A percentile compares a stretch with the other conserved stretches of the same genome.
Evolutionary conservation across 768 basidiomycete species (phyloP).

Genomic region (Xerocomellus intermedius): DNA sequence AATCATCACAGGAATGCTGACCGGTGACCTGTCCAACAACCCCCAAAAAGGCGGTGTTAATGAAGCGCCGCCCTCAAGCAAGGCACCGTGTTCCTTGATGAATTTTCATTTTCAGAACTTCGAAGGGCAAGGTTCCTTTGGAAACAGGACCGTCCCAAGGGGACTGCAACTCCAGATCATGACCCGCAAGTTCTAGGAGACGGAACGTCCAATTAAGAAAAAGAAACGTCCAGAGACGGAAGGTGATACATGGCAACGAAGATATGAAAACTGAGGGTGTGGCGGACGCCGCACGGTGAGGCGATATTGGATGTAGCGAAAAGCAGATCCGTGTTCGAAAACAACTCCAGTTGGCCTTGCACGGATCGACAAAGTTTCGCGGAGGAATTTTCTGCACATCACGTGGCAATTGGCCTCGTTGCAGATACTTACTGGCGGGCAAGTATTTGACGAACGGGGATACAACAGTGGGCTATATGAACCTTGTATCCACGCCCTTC

Average conservation of each 20-base stretch:
- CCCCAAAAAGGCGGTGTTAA: slow-evolving; percentile 9
- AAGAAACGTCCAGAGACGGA: slow-evolving; percentile 23
- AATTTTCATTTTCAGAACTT: slow-evolving; percentile 29
- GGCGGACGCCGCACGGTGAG: slow-evolving; percentile 25
- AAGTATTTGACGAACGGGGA: background rate
- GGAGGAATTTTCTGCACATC: background rate
- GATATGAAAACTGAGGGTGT: slow-evolving; percentile 13
- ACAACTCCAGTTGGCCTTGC: background rate
- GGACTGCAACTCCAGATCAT: slow-evolving; percentile 25
- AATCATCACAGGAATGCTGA: slow-evolving; percentile 29
- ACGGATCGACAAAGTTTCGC: slow-evolving; percentile 8
- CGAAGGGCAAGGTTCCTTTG: slow-evolving; percentile 20
- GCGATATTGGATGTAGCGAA: slow-evolving; percentile 9
- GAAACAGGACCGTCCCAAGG: slow-evolving; percentile 19
- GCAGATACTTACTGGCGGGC: background rate
- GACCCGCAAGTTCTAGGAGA: slow-evolving; percentile 14
- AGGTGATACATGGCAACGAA: slow-evolving; percentile 23
- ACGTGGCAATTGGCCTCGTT: background rate
- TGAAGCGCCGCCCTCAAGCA: slow-evolving; percentile 16
- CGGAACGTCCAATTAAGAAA: slow-evolving; percentile 23
- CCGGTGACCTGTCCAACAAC: slow-evolving; percentile 2
- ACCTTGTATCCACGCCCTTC: background rate
- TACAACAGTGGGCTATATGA: background rate
- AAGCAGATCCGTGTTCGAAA: slow-evolving; percentile 17
- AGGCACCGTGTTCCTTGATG: slow-evolving; percentile 31